phyloP scores from a whole-genome alignment of 805 yeast genomes.

The Candida pini region DNA sequence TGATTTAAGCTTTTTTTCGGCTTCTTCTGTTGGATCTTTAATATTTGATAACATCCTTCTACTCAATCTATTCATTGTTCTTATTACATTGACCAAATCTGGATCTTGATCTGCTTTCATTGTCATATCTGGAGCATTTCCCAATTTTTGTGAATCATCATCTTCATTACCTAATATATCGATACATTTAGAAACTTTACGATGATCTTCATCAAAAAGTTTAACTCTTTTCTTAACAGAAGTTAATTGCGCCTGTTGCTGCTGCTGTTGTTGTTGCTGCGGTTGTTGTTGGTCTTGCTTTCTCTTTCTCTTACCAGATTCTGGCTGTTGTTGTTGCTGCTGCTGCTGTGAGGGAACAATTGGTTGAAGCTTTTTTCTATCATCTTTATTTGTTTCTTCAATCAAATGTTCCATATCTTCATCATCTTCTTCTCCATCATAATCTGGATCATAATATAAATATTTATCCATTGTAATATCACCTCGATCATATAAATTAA shows the following conservation, averaged over 20 bases:
- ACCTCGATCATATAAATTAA: constrained; percentile 69
- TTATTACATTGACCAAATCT: constrained; percentile 70
- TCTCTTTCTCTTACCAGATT: constrained; percentile 4
- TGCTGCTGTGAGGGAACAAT: too few species aligned
- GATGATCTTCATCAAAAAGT: constrained; percentile 33
- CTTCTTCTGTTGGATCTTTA: constrained; percentile 25
- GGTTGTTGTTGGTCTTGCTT: constrained; percentile 34
- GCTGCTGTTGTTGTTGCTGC: constrained; percentile 7
- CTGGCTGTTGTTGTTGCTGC: constrained; percentile 8
- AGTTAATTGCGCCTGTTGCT: constrained; percentile 18
- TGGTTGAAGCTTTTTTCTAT: constrained; percentile 30
- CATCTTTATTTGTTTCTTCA: constrained; percentile 32
- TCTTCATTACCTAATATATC: constrained; percentile 78
- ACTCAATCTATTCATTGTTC: constrained; percentile 85
- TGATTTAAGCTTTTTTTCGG: background rate
- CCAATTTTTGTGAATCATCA: constrained; percentile 70
- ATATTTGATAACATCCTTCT: constrained; percentile 67
- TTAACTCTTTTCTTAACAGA: constrained; percentile 24
- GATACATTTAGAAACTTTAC: constrained; percentile 59
- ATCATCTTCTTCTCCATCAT: constrained; percentile 35
- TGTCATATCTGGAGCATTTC: constrained; percentile 83
- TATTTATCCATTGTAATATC: constrained; percentile 84
- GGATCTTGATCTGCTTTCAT: constrained; percentile 63
- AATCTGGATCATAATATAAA: constrained; percentile 61
- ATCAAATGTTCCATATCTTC: constrained; percentile 26